These are phyloP conservation scores for Glonium stellatum DNA, from an alignment of 495 filamentous ascomycete species.

Conservation along the genomic window DNA sequence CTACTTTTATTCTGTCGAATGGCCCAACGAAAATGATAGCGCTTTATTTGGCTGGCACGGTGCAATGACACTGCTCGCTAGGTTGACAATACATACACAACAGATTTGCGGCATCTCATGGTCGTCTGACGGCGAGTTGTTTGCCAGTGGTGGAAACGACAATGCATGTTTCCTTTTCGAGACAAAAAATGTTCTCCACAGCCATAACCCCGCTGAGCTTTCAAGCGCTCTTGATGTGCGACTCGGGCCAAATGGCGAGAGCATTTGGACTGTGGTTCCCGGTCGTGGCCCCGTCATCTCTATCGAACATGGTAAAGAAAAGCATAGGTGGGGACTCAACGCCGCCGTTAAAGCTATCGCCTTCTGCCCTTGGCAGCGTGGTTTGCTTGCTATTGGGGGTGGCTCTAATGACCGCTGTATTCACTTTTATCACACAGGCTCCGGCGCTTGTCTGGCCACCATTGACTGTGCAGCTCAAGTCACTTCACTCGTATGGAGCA, in stretches of 20 bases:
- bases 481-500: slow-evolving; percentile 87
- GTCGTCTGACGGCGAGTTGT: slow-evolving; percentile 66
- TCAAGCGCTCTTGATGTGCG: slow-evolving; percentile 21
- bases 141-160: slow-evolving; percentile 90
- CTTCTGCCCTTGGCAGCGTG: slow-evolving; percentile 91
- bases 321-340: slow-evolving; percentile 67
- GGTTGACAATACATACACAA: slow-evolving; percentile 73
- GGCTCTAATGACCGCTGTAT: slow-evolving; percentile 92
- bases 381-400: slow-evolving; percentile 83
- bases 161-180: slow-evolving; percentile 82
- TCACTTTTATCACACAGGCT: slow-evolving; percentile 86
- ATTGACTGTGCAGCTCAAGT: slow-evolving; percentile 93
- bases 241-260: slow-evolving; percentile 22
- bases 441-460: slow-evolving; percentile 77
- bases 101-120: slow-evolving; percentile 90
- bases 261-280: slow-evolving; percentile 17
- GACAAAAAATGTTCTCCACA: slow-evolving; percentile 38
- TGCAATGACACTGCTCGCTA: slow-evolving; percentile 66
- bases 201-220: slow-evolving; percentile 9
- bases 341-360: slow-evolving; percentile 96
- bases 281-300: slow-evolving; percentile 23
- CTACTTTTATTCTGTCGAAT: slow-evolving; percentile 86
- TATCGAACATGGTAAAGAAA: slow-evolving; percentile 49
- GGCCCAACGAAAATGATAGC: slow-evolving; percentile 49
- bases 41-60: slow-evolving; percentile 63